A percentile compares a stretch with the other conserved stretches of the same genome.
phyloP scores from a whole-genome alignment of 208 protist genomes.

The Porcisia hertigi region DNA sequence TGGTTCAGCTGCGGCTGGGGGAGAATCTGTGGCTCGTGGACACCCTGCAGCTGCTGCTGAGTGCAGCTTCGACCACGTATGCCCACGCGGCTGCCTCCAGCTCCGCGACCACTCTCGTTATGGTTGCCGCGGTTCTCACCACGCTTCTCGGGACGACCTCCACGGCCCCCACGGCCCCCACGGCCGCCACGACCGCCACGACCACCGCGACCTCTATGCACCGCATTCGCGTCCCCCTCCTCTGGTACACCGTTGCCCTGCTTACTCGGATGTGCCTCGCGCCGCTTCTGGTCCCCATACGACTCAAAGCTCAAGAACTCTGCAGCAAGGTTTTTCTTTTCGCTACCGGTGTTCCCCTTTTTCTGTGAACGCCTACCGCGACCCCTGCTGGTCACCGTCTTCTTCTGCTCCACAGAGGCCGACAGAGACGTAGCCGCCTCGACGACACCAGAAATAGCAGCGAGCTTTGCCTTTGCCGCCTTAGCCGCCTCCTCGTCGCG shows the following conservation, averaged over 20 bases:
- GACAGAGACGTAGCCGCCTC: conserved; percentile 13
- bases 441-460: conserved; percentile 50
- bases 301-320: conserved; percentile 68
- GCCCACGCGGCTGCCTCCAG: conserved; percentile 8
- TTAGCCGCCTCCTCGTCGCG: conserved; percentile 40
- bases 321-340: conserved; percentile 43
- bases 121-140: conserved; percentile 6
- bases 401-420: conserved; percentile 15
- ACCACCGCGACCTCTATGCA: conserved; percentile 1
- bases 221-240: not conserved
- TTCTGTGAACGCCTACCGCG: conserved; percentile 17
- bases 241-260: conserved; percentile 1
- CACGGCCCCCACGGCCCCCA: conserved; percentile 17
- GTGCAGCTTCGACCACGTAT: conserved; percentile 18
- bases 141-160: not conserved
- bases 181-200: conserved; percentile 11
- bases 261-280: conserved; percentile 7
- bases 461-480: conserved; percentile 36
- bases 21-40: not conserved
- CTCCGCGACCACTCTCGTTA: not conserved
- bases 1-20: conserved; percentile 7
- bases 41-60: conserved; percentile 6
- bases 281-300: conserved; percentile 33
- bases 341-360: conserved; percentile 1
- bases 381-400: conserved; percentile 18